phyloP scores from a whole-genome alignment of 352 stramenopile species.

The Phytopythium helicoides region DNA sequence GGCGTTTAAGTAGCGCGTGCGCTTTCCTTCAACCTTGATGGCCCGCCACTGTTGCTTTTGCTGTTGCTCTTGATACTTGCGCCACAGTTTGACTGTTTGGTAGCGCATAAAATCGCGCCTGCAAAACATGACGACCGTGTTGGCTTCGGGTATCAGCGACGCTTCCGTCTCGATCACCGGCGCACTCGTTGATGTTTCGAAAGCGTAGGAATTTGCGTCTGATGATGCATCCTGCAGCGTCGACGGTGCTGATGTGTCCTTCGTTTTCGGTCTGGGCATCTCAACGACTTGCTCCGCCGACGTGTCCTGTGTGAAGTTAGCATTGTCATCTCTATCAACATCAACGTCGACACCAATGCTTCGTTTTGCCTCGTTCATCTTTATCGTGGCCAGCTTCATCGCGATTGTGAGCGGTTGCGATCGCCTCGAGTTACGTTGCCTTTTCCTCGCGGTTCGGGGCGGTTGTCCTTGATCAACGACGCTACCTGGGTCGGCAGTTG shows the following conservation, averaged over 20 bases:
- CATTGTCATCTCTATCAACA: background rate
- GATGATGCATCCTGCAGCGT: background rate
- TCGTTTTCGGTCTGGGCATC: too few relatives aligned
- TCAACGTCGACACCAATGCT: background rate
- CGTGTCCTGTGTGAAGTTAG: background rate
- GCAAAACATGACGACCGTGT: slow-evolving; percentile 80
- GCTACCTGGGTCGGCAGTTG: background rate
- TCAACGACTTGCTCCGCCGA: too few relatives aligned
- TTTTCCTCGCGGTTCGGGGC: background rate
- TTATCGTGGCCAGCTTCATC: slow-evolving; percentile 3
- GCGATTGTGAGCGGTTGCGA: background rate
- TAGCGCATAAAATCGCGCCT: slow-evolving; percentile 80
- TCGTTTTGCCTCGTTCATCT: slow-evolving; percentile 1
- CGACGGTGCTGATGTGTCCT: too few relatives aligned
- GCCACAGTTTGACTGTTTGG: slow-evolving; percentile 64
- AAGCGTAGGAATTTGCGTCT: background rate
- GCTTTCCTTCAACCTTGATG: slow-evolving; percentile 45
- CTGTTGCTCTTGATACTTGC: slow-evolving; percentile 71
- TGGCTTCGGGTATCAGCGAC: slow-evolving; percentile 16
- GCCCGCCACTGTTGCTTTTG: slow-evolving; percentile 43
- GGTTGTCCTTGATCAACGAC: background rate
- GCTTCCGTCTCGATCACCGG: slow-evolving; percentile 3
- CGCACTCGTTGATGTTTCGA: background rate
- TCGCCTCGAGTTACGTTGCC: background rate
- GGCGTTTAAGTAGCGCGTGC: slow-evolving; percentile 47